Conservation (phyloP, 129 eudicot genomes). For the Ambrosia trifida region DNA sequence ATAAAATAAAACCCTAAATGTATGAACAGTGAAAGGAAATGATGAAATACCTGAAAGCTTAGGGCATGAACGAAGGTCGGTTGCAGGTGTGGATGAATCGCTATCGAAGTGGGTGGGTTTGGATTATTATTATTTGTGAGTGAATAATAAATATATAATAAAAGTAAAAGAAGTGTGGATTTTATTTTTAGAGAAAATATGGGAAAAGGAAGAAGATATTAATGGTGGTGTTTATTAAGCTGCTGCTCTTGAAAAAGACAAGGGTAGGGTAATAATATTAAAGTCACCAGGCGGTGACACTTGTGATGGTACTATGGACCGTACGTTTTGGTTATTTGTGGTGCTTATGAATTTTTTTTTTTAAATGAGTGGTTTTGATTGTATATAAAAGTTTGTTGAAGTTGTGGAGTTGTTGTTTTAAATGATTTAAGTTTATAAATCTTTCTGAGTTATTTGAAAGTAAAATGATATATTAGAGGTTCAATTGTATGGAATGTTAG, state of each 20-base stretch:
- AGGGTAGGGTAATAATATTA: constrained; percentile 25
- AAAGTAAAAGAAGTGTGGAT: neutral
- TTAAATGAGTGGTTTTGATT: too few relatives aligned
- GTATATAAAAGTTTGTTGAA: too few relatives aligned
- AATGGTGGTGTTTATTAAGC: neutral
- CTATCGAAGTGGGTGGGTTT: constrained; percentile 30
- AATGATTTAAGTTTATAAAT: too few relatives aligned
- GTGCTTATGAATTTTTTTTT: too few relatives aligned
- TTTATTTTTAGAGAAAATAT: neutral
- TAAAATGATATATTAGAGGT: too few relatives aligned
- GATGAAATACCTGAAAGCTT: constrained; percentile 23
- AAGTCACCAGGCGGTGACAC: constrained; percentile 32
- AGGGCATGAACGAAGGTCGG: constrained; percentile 30
- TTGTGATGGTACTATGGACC: neutral
- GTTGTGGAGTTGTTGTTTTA: too few relatives aligned
- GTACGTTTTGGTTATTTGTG: neutral
- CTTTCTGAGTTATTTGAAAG: too few relatives aligned
- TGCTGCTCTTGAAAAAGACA: constrained; percentile 24
- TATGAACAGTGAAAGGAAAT: neutral
- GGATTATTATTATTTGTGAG: neutral
- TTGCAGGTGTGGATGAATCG: constrained; percentile 13
- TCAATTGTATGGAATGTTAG: too few relatives aligned
- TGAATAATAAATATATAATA: too few relatives aligned
- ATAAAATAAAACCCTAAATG: constrained; percentile 10
- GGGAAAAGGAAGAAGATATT: constrained; percentile 3